These are phyloP conservation scores for Carex arenaria DNA, from an alignment of 202 grass and related monocot genomes.

Conservation along the genomic window DNA sequence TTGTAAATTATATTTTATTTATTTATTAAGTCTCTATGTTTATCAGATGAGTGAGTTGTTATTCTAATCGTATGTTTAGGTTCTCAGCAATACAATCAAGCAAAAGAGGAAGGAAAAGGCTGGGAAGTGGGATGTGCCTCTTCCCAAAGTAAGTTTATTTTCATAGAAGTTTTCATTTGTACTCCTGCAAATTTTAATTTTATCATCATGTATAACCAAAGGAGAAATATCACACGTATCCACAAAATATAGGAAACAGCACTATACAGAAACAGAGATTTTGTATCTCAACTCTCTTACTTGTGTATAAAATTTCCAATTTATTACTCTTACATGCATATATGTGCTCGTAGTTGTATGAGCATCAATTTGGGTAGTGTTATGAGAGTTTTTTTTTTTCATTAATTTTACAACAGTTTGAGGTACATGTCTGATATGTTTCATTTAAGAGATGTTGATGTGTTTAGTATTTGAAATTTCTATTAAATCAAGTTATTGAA, in stretches of 20 bases:
- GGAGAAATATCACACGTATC: not conserved
- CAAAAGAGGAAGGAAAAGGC: constrained; percentile 90
- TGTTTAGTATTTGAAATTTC: not conserved
- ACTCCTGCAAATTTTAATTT: not conserved
- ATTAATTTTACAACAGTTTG: too few species aligned
- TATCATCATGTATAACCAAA: not conserved
- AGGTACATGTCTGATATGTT: not conserved
- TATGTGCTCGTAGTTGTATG: not conserved
- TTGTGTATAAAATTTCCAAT: too few species aligned
- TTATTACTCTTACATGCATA: not conserved
- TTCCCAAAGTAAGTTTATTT: constrained; percentile 55
- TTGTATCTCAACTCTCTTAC: not conserved
- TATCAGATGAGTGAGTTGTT: not conserved
- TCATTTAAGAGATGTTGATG: too few species aligned
- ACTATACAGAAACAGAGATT: not conserved
- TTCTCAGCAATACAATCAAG: constrained; percentile 89
- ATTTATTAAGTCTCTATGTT: not conserved
- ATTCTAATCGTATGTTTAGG: constrained; percentile 26
- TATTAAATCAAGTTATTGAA: not conserved
- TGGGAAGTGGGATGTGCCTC: constrained; percentile 86
- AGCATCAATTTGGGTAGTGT: too few species aligned
- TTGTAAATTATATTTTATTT: not conserved
- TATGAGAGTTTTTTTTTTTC: too few species aligned
- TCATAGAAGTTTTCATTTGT: not conserved
- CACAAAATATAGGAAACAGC: not conserved